phyloP scores from a whole-genome alignment of 148 eudicot species.

The Rhododendron kiyosumense region DNA sequence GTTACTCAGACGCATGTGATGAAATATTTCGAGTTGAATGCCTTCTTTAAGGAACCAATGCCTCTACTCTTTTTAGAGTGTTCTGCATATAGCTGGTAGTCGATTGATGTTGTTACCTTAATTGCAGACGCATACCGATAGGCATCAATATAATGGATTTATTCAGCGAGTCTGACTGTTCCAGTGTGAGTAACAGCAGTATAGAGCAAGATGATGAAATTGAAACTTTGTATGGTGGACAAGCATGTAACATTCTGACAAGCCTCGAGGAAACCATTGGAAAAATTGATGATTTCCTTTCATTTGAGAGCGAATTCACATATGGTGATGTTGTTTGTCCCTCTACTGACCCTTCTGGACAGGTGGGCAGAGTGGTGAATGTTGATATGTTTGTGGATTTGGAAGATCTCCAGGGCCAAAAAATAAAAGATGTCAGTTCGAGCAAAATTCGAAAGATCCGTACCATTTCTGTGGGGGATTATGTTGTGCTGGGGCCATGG shows the following conservation, averaged over 20 bases:
- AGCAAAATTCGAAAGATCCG: conserved; percentile 47
- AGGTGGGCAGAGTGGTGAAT: conserved; percentile 66
- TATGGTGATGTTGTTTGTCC: conserved; percentile 76
- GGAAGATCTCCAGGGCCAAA: conserved; percentile 56
- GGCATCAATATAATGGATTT: conserved; percentile 45
- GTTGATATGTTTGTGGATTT: conserved; percentile 63
- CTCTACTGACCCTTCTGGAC: conserved; percentile 54
- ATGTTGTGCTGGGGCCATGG: conserved; percentile 74
- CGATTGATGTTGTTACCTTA: conserved; percentile 8
- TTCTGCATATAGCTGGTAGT: background rate
- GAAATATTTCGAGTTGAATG: background rate
- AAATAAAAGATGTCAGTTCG: conserved; percentile 47
- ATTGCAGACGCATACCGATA: conserved; percentile 12
- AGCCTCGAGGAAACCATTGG: conserved; percentile 78
- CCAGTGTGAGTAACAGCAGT: conserved; percentile 73
- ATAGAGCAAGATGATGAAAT: conserved; percentile 83
- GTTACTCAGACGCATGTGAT: background rate
- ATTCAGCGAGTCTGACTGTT: conserved; percentile 62
- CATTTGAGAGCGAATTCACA: conserved; percentile 66
- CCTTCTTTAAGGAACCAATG: background rate
- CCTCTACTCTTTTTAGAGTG: background rate
- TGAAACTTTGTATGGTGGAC: conserved; percentile 66
- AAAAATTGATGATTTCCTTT: conserved; percentile 88
- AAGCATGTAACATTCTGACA: conserved; percentile 70
- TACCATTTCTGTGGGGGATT: conserved; percentile 61